These are phyloP conservation scores for Gossypium thurberi DNA, from an alignment of 345 rosid genomes.

Conservation along the genomic window DNA sequence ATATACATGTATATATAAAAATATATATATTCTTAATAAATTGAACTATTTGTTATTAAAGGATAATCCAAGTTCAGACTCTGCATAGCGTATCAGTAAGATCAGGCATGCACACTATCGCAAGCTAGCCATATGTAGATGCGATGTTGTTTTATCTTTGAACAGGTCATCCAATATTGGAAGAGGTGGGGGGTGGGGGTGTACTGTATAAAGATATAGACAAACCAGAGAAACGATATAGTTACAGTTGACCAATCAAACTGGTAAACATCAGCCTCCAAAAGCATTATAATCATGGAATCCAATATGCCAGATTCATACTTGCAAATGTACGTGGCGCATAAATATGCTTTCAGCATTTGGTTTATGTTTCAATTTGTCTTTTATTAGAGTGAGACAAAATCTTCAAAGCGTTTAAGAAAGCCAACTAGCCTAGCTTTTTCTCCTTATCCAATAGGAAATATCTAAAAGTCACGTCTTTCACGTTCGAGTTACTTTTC, in stretches of 20 bases:
- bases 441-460: background rate
- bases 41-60: no score
- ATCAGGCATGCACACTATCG: slow-evolving; percentile 6
- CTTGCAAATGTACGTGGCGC: background rate
- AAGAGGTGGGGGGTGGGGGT: background rate
- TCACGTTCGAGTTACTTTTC: background rate
- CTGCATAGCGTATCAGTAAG: background rate
- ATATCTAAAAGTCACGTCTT: background rate
- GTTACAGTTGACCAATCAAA: background rate
- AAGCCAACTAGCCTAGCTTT: background rate
- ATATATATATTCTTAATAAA: no score
- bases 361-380: background rate
- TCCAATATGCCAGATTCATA: background rate
- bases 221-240: background rate
- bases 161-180: background rate
- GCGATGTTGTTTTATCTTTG: background rate
- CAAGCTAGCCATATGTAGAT: slow-evolving; percentile 10
- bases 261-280: background rate
- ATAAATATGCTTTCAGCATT: background rate
- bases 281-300: background rate
- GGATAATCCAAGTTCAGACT: background rate
- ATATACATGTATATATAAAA: background rate
- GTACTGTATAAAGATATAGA: background rate
- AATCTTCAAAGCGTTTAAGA: background rate
- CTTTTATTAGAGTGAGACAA: background rate